These are phyloP conservation scores for Chrysosporium queenslandicum DNA, from an alignment of 2,329 filamentous ascomycete genomes.

Conservation along the genomic window DNA sequence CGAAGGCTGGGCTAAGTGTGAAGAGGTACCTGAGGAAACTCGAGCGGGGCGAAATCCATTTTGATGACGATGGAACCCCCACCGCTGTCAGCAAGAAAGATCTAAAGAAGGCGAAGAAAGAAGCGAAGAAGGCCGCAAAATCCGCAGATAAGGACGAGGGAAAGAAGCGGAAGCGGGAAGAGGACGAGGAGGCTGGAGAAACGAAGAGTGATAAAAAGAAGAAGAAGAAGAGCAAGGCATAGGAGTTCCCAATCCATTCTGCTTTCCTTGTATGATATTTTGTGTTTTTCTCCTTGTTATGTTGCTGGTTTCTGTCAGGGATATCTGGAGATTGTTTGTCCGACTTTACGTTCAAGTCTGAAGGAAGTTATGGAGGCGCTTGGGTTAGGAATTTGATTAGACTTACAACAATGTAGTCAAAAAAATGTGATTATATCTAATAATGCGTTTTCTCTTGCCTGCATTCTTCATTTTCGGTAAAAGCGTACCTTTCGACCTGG, in stretches of 20 bases:
- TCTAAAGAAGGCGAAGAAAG: constrained; percentile 61
- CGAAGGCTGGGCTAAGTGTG: constrained; percentile 57
- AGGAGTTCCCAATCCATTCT: constrained; percentile 15
- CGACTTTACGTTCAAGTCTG: constrained; percentile 5
- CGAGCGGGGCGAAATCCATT: constrained; percentile 62
- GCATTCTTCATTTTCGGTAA: neutral
- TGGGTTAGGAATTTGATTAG: constrained; percentile 8
- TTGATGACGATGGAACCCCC: constrained; percentile 55
- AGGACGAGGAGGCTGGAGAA: constrained; percentile 47
- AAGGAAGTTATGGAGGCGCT: constrained; percentile 11
- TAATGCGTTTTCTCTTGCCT: neutral
- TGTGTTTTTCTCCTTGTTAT: constrained; percentile 23
- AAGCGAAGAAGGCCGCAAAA: constrained; percentile 45
- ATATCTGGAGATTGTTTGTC: constrained; percentile 12
- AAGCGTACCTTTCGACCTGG: too few species aligned
- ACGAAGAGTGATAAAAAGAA: constrained; percentile 48
- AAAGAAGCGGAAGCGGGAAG: constrained; percentile 61
- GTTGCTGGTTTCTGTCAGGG: constrained; percentile 13
- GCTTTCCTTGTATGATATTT: constrained; percentile 37
- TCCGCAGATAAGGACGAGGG: constrained; percentile 59
- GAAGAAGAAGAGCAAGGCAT: constrained; percentile 54
- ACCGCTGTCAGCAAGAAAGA: constrained; percentile 65
- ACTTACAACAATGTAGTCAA: constrained; percentile 1
- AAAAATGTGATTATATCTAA: constrained; percentile 3
- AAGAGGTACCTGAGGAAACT: constrained; percentile 71